Base-by-base conservation (phyloP, 139 green algal species). In the Chlorella sp. region DNA sequence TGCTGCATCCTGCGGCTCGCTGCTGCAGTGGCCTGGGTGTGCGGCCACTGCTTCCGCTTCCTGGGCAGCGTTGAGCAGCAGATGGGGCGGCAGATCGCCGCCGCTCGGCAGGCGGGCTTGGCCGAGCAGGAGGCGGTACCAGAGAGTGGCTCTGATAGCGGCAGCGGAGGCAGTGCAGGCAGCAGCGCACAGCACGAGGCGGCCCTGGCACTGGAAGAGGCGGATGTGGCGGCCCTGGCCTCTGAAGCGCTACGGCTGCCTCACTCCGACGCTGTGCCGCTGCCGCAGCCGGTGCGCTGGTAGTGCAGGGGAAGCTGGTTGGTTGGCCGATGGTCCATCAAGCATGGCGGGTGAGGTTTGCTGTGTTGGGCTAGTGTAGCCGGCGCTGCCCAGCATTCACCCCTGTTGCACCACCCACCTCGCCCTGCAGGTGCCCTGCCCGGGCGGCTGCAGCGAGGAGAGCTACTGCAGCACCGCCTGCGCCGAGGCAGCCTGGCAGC, bases 61-160 rank as follows among this genome's bases (percentile, higher is more conserved):
- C 34, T 94, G 3, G 92, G 92, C 74, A 87, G 84, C 7, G 76
- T 94, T 8, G 91, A 93, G 70, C 51, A 86, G 46, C 91, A 94
- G 73, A 67, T 94, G 3, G 87, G 24, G 22, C 74, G 80, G 44
- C 51, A 54, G 54, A 36, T 83, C 20, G 28, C 14, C 41, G 72
- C 72, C 40, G 43, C 43, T 3, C 72, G 72, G 9, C 30, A 78
- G 43, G 72, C 72, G 26, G 72, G 43, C 11, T 11, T 41, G 44
- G 70, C 70, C 0, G 70, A 76, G 26, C 51, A 16, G 43, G 28
- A 30, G 44, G 32, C 43, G 30, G 72, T n/a, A n/a, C n/a, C 72
- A 24, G 54, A 82, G 24, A 26, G 26, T 3, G 36, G 20, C 30
- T 54, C 73, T 36, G 77, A 82, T 30, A 44, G 60, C 3, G 70